A percentile compares a stretch with the other conserved stretches of the same genome.
phyloP scores from a whole-genome alignment of 495 filamentous ascomycete genomes.

The Lasiosphaeriaceae sp. region DNA sequence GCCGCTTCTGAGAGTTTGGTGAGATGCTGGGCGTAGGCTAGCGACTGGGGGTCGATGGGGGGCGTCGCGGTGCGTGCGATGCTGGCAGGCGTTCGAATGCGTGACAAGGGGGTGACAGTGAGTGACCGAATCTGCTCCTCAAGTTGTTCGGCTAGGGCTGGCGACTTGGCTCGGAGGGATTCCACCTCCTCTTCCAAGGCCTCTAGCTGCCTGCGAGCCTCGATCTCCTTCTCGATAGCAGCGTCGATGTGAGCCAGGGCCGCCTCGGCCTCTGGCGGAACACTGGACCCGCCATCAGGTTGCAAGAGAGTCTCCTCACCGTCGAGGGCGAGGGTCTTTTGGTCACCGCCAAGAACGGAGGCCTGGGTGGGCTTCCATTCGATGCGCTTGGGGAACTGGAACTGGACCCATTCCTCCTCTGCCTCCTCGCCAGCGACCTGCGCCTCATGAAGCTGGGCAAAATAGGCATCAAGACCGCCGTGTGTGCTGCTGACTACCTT shows the following conservation, averaged over 20 bases:
- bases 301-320: conserved; percentile 17
- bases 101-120: conserved; percentile 34
- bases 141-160: conserved; percentile 32
- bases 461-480: conserved; percentile 76
- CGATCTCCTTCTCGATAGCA: conserved; percentile 46
- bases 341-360: conserved; percentile 48
- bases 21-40: conserved; percentile 70
- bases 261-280: conserved; percentile 34
- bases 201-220: conserved; percentile 42
- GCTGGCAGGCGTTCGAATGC: conserved; percentile 36
- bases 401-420: conserved; percentile 83
- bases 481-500: conserved; percentile 27
- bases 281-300: conserved; percentile 12
- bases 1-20: conserved; percentile 61
- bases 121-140: conserved; percentile 38
- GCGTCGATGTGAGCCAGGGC: conserved; percentile 48
- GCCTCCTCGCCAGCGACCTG: conserved; percentile 55
- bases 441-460: conserved; percentile 78
- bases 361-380: conserved; percentile 70
- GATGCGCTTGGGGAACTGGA: conserved; percentile 79
- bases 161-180: conserved; percentile 33
- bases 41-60: conserved; percentile 53
- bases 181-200: conserved; percentile 42
- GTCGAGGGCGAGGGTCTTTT: conserved; percentile 37
- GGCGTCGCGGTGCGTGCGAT: conserved; percentile 41